These are phyloP conservation scores for Radiomyces spectabilis DNA, from an alignment of 192 early-diverging fungal genomes.

Conservation along the genomic window DNA sequence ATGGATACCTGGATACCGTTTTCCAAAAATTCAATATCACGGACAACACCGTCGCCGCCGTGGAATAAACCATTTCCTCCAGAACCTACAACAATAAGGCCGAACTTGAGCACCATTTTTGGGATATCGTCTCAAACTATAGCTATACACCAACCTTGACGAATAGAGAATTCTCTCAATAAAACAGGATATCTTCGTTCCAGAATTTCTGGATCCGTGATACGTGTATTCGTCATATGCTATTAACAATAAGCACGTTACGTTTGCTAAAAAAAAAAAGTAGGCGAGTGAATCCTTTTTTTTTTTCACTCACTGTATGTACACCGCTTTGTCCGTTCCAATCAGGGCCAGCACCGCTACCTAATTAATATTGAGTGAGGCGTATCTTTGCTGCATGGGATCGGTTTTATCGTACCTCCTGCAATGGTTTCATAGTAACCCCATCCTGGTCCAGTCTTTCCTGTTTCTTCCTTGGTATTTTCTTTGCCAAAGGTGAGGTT, in stretches of 20 bases:
- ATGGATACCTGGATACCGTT: conserved; percentile 76
- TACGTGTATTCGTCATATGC: conserved; percentile 97
- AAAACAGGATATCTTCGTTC: conserved; percentile 89
- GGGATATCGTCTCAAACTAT: background rate
- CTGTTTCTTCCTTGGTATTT: conserved; percentile 42
- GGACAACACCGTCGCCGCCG: conserved; percentile 87
- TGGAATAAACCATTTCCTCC: conserved; percentile 71
- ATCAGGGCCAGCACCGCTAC: conserved; percentile 79
- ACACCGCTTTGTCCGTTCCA: conserved; percentile 77
- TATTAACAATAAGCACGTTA: conserved; percentile 10
- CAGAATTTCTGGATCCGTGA: conserved; percentile 95
- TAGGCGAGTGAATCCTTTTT: too few relatives aligned
- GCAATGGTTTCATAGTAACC: conserved; percentile 97
- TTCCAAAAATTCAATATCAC: conserved; percentile 92
- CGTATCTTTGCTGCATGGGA: background rate
- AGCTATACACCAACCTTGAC: conserved; percentile 21
- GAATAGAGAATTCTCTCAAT: conserved; percentile 75
- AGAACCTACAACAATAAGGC: conserved; percentile 29
- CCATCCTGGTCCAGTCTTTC: conserved; percentile 62
- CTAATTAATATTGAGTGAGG: conserved; percentile 7
- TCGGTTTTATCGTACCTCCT: conserved; percentile 23
- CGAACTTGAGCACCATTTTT: background rate
- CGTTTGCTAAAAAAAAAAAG: background rate
- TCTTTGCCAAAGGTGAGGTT: conserved; percentile 92
- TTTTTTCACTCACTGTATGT: conserved; percentile 22